Evolutionary conservation across 108 stramenopile genomes (phyloP).

Genomic region (Cylindrotheca fusiformis): DNA sequence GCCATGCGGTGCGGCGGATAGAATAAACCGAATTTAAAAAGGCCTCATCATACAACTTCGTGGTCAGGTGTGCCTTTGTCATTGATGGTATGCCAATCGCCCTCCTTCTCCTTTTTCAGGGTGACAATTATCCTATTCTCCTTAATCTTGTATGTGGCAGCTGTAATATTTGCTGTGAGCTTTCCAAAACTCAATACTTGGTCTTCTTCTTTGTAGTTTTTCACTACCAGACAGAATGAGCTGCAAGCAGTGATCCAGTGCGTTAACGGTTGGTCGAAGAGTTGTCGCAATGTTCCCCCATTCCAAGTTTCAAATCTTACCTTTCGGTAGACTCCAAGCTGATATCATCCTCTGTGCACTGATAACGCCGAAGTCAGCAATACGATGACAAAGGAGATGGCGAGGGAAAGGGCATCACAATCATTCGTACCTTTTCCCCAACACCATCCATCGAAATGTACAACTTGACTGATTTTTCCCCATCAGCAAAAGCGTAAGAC

Average conservation of each 20-base stretch:
- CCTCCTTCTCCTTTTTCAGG: slow-evolving; percentile 52
- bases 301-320: background rate
- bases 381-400: too few species aligned
- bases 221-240: slow-evolving; percentile 57
- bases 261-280: too few species aligned
- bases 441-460: slow-evolving; percentile 69
- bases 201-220: slow-evolving; percentile 42
- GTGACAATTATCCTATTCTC: slow-evolving; percentile 63
- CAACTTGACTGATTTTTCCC: slow-evolving; percentile 63
- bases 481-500: slow-evolving; percentile 78
- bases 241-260: background rate
- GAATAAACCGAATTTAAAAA: too few species aligned
- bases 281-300: too few species aligned
- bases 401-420: too few species aligned
- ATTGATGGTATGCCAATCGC: slow-evolving; percentile 59
- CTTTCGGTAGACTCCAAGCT: slow-evolving; percentile 50
- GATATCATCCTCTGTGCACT: slow-evolving; percentile 50
- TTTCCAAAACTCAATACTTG: slow-evolving; percentile 57
- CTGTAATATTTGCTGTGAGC: slow-evolving; percentile 57
- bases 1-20: too few species aligned
- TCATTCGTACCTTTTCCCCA: slow-evolving; percentile 34
- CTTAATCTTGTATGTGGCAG: slow-evolving; percentile 60
- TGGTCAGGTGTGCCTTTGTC: slow-evolving; percentile 52
- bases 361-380: too few species aligned
- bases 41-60: slow-evolving; percentile 51